Evolutionary conservation across 2,329 filamentous ascomycete species (phyloP).

Genomic region (Sclerotinia minor): DNA sequence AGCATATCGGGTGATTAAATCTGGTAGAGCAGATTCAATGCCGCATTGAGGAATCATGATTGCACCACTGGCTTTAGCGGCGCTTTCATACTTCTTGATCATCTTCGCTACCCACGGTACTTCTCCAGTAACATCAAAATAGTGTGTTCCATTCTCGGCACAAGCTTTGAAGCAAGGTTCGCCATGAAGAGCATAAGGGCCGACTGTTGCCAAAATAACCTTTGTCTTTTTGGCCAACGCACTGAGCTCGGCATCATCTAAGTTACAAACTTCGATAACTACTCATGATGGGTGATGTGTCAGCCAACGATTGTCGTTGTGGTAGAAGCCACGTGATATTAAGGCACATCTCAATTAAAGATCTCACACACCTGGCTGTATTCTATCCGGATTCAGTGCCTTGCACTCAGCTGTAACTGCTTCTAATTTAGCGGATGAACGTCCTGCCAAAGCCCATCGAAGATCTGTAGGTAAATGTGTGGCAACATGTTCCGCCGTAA

Average conservation of each 20-base stretch:
- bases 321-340: neutral
- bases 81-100: slow-evolving; percentile 58
- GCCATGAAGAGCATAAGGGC: slow-evolving; percentile 58
- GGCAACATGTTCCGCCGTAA: slow-evolving; percentile 74
- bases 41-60: slow-evolving; percentile 63
- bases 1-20: slow-evolving; percentile 57
- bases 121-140: slow-evolving; percentile 64
- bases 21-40: slow-evolving; percentile 62
- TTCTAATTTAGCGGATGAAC: slow-evolving; percentile 74
- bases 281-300: slow-evolving; percentile 15
- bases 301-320: neutral
- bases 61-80: slow-evolving; percentile 55
- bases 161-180: slow-evolving; percentile 62
- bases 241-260: slow-evolving; percentile 50
- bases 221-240: slow-evolving; percentile 57
- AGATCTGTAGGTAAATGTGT: slow-evolving; percentile 70
- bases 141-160: slow-evolving; percentile 63
- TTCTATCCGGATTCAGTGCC: slow-evolving; percentile 65
- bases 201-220: slow-evolving; percentile 59
- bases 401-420: slow-evolving; percentile 66
- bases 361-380: slow-evolving; percentile 60
- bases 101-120: slow-evolving; percentile 58
- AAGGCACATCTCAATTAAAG: neutral
- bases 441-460: slow-evolving; percentile 85
- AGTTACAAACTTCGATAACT: slow-evolving; percentile 55